Base-by-base conservation (phyloP, 2,329 filamentous ascomycete genomes). In the Beauveria varroae region DNA sequence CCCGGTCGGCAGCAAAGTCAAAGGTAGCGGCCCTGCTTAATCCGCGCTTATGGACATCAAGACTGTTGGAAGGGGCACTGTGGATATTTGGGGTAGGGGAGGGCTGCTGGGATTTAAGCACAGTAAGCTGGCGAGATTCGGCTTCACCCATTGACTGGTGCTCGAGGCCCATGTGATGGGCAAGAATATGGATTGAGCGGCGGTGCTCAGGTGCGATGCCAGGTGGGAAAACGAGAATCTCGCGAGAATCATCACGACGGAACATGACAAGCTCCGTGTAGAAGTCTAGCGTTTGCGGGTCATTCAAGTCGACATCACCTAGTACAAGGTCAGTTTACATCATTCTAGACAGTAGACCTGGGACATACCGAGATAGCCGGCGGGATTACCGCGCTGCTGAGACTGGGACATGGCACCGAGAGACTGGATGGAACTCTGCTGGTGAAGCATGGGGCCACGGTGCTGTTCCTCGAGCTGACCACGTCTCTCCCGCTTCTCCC, bases 381-480 rank as follows among this genome's bases (percentile, higher is more conserved):
- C 49, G 18, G 59, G 59, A 24, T 55, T 74, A 28, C 63, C 63
- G 50, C 78, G 74, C 58, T 75, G 70, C 60, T 93, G 86, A 40
- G 87, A 86, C 78, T 73, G 88, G 74, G 73, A 88, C 71, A 77
- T 84, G 77, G 68, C 87, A 80, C 70, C 83, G 40, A 96, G 80
- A 7, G 91, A 95, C 66, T 91, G 90, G 71, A 96, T 86, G 14
- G 93, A 97, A 57, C 87, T 86, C 74, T 97, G 93, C 60, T 88
- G 90, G 67, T 95, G 91, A 63, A 95, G 83, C 69, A 88, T 86
- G 51, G 87, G 68, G 78, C 91, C 71, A 34, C 93, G 87, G 75
- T 99, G 95, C 75, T 99, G 95, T 75, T 99, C 95, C 75, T 99
- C 93, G 14, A 99, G 83, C 75, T 99, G 95, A 54, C 95, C 95